phyloP scores from a whole-genome alignment of 768 basidiomycete species.

The Mycena kentingensis region DNA sequence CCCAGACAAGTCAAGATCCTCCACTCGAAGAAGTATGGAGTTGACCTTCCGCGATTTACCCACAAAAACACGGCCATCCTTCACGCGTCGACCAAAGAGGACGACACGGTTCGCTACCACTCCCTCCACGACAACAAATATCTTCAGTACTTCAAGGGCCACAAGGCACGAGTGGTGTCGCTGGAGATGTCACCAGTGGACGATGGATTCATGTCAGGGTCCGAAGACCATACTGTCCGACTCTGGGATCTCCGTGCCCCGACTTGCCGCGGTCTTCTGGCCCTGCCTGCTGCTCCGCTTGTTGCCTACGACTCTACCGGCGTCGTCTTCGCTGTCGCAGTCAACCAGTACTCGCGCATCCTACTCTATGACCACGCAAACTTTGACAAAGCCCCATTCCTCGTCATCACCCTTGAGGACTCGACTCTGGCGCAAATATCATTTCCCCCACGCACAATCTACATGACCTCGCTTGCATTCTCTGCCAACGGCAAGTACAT shows the following conservation, averaged over 20 bases:
- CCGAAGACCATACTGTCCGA: constrained; percentile 91
- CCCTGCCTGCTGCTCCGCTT: constrained; percentile 72
- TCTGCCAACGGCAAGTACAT: constrained; percentile 89
- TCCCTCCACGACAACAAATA: constrained; percentile 97
- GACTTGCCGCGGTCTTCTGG: constrained; percentile 75
- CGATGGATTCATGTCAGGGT: constrained; percentile 94
- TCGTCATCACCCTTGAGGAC: constrained; percentile 81
- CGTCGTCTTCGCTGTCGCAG: constrained; percentile 82
- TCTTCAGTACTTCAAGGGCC: constrained; percentile 93
- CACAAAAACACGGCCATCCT: constrained; percentile 85
- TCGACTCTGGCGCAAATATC: constrained; percentile 71
- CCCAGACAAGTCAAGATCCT: constrained; percentile 74
- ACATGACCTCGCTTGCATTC: constrained; percentile 90
- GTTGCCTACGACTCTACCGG: constrained; percentile 85
- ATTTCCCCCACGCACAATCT: constrained; percentile 85
- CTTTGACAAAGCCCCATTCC: constrained; percentile 91
- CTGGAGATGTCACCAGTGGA: constrained; percentile 90
- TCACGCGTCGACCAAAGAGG: constrained; percentile 92
- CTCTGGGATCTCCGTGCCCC: constrained; percentile 92
- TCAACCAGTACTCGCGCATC: constrained; percentile 81
- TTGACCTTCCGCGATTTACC: constrained; percentile 92
- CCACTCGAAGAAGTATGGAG: constrained; percentile 95
- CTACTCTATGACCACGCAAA: constrained; percentile 84
- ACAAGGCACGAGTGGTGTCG: constrained; percentile 86
- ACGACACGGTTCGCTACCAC: constrained; percentile 93